Evolutionary conservation across 2,329 filamentous ascomycete species (phyloP), one percentile per base, ranked within the genome.

Genomic region (Sporothrix humicola): DNA sequence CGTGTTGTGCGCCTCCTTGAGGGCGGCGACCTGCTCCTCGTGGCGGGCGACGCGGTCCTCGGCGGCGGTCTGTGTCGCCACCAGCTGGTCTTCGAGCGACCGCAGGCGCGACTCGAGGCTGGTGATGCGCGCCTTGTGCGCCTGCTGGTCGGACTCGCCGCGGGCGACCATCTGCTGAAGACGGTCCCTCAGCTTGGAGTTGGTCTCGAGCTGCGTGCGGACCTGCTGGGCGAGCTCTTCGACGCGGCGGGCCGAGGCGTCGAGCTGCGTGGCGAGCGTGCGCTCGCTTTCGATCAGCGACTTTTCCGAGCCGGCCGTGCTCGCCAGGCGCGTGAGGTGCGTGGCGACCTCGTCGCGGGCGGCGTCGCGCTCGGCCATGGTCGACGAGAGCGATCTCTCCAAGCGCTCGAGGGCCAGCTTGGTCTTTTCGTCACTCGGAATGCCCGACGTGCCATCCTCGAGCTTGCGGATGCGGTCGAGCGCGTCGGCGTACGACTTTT

Each of bases 31-130:
- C 82, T 98, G 94, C 52, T 96, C 93, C 81, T 98, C 96, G 79
- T 98, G 94, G 68, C 90, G 91, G 59, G 89, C 84, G 73, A 98
- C 89, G 54, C 91, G 91, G 68, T 95, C 94, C 80, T 99, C 96
- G 0, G 94, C 95, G 23, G 92, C 89, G 73, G 93, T 91, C 81
- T 98, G 95, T 1, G 95, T 94, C 23, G 89, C 84, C 72, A 97
- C 87, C 26, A 99, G 88, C 78, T 92, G 89, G 75, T 98, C 95
- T 80, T 98, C 96, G 69, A 98, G 89, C 17, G 85, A 83, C 78
- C 92, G 93, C 73, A 99, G 90, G 73, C 91, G 92, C 75, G 88
- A 88, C 81, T 98, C 95, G 80, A 98, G 89, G 72, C 90, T 87
- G 73, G 93, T 93, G 80, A 99, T 97, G 78, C 93, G 92, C 71